A percentile compares a stretch with the other conserved stretches of the same genome.
Conservation (phyloP, 805 yeast genomes). For the Brettanomyces nanus region DNA sequence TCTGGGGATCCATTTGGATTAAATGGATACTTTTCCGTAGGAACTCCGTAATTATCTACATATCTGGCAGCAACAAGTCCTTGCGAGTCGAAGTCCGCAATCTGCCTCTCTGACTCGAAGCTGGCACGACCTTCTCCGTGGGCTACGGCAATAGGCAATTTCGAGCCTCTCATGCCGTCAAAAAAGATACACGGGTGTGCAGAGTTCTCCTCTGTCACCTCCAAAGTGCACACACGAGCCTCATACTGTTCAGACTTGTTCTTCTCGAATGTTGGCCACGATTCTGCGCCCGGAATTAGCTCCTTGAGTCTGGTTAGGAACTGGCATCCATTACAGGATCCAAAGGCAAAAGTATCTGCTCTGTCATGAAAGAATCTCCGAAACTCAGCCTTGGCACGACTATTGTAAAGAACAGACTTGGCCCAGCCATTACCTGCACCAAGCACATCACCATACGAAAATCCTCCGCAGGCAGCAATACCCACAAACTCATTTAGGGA, state of each 20-base stretch:
- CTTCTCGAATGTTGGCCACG: conserved; percentile 95
- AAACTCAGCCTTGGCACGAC: conserved; percentile 68
- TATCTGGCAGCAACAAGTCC: conserved; percentile 65
- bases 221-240: conserved; percentile 88
- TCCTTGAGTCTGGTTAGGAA: conserved; percentile 80
- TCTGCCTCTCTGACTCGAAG: conserved; percentile 41
- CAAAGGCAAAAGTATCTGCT: conserved; percentile 89
- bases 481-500: conserved; percentile 78
- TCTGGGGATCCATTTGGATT: conserved; percentile 95
- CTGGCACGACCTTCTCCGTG: conserved; percentile 96
- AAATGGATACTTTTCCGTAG: conserved; percentile 78
- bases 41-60: conserved; percentile 85
- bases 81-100: conserved; percentile 39
- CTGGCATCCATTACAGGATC: conserved; percentile 99
- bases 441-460: conserved; percentile 95
- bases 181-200: conserved; percentile 56
- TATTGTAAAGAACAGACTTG: conserved; percentile 83
- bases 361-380: conserved; percentile 75
- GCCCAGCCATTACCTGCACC: conserved; percentile 99
- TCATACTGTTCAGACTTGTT: conserved; percentile 92
- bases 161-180: conserved; percentile 87
- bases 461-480: conserved; percentile 97
- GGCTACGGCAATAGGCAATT: conserved; percentile 93
- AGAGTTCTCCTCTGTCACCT: conserved; percentile 48
- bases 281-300: conserved; percentile 85